phyloP scores from a whole-genome alignment of 2,329 filamentous ascomycete species.

The Parastagonospora avenae region DNA sequence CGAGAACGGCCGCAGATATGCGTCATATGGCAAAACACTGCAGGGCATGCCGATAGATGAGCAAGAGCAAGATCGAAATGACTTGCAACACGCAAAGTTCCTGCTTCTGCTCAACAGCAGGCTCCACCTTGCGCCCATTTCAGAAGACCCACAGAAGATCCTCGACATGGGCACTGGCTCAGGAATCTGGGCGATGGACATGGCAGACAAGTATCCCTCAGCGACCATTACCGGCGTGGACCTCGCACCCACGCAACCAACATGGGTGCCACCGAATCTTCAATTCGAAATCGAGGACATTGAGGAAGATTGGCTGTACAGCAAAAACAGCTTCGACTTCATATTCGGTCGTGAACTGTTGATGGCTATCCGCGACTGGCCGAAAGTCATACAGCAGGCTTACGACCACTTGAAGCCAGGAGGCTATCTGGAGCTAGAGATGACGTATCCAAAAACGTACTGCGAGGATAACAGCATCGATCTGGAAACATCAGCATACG shows the following conservation, averaged over 20 bases:
- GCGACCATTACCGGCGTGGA: conserved; percentile 21
- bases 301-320: conserved; percentile 42
- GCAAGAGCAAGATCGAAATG: conserved; percentile 22
- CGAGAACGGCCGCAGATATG: conserved; percentile 9
- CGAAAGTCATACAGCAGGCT: conserved; percentile 33
- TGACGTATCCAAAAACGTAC: conserved; percentile 8
- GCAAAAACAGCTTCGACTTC: conserved; percentile 39
- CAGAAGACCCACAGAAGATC: conserved; percentile 29
- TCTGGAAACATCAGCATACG: conserved; percentile 8
- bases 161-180: conserved; percentile 47
- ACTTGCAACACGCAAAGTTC: conserved; percentile 44
- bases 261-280: conserved; percentile 46
- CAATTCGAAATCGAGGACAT: conserved; percentile 50
- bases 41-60: conserved; percentile 11
- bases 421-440: conserved; percentile 50
- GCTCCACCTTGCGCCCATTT: conserved; percentile 47
- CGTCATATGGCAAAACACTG: conserved; percentile 9
- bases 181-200: conserved; percentile 49
- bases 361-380: conserved; percentile 49
- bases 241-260: conserved; percentile 29
- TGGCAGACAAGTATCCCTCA: conserved; percentile 19
- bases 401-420: conserved; percentile 29
- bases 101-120: conserved; percentile 42
- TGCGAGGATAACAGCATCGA: conserved; percentile 8
- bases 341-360: conserved; percentile 49